These are phyloP conservation scores for Apocynum venetum DNA, from an alignment of 257 asterid species.

Conservation along the genomic window DNA sequence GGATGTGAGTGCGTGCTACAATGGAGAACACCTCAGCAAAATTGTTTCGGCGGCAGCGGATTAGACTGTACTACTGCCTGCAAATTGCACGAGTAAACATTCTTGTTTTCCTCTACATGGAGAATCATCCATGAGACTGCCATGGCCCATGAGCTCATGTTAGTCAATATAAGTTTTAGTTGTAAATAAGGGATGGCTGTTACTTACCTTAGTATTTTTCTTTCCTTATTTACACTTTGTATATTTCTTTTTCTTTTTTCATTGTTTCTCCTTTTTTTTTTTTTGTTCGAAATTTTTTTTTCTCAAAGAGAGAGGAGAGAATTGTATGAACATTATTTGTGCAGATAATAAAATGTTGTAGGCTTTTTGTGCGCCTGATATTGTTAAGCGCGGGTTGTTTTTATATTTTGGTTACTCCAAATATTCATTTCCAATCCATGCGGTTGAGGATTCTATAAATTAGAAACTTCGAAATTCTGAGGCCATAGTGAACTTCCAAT, in stretches of 20 bases:
- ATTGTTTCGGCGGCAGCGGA: not conserved
- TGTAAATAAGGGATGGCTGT: slow-evolving; percentile 24
- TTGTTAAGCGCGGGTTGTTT: not conserved
- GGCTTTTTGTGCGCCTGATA: not conserved
- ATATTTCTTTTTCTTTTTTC: not conserved
- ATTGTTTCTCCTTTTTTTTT: not conserved
- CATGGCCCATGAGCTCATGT: not conserved
- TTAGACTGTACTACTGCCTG: not conserved
- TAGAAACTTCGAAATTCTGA: not conserved
- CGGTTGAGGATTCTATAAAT: not conserved
- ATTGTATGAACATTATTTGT: not conserved
- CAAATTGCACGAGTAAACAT: not conserved
- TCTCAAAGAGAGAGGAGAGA: not conserved
- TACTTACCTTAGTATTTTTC: slow-evolving; percentile 1
- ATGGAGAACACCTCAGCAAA: not conserved
- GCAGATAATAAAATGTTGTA: not conserved
- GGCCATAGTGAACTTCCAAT: not conserved
- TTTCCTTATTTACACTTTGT: slow-evolving; percentile 12
- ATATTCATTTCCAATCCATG: not conserved
- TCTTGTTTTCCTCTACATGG: not conserved
- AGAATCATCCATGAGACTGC: not conserved
- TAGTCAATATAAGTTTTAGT: slow-evolving; percentile 7
- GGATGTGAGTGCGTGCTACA: not conserved
- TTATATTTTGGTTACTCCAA: not conserved
- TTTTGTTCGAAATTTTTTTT: not conserved